These are phyloP conservation scores for Aspergillus incahuasiensis DNA, from an alignment of 495 filamentous ascomycete genomes.

Conservation along the genomic window DNA sequence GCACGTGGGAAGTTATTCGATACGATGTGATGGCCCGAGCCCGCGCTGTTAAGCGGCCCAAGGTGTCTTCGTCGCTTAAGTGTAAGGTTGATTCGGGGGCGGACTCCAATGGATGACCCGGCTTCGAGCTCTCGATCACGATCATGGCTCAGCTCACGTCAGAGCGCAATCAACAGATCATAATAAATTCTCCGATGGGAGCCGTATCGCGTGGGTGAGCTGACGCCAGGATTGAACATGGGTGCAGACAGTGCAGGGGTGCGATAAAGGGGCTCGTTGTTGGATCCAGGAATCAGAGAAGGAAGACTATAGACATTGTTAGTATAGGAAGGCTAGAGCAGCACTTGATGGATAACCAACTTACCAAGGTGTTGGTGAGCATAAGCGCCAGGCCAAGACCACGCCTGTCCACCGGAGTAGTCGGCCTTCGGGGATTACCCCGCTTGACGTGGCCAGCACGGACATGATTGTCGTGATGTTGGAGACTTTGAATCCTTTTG, in stretches of 20 bases:
- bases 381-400: background rate
- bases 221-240: background rate
- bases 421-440: background rate
- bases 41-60: too few relatives aligned
- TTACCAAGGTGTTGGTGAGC: background rate
- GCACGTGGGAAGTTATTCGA: too few relatives aligned
- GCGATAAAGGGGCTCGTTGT: background rate
- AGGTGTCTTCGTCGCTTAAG: too few relatives aligned
- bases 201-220: background rate
- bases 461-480: background rate
- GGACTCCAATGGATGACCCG: too few relatives aligned
- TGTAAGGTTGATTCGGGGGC: too few relatives aligned
- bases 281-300: too few relatives aligned
- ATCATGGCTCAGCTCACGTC: too few relatives aligned
- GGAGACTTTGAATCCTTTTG: background rate
- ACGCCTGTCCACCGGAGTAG: background rate
- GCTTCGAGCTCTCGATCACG: too few relatives aligned
- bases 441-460: background rate
- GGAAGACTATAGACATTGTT: background rate
- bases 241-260: background rate
- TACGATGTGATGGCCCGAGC: too few relatives aligned
- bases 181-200: too few relatives aligned
- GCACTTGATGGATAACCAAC: too few relatives aligned
- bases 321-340: background rate
- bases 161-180: too few relatives aligned